These are phyloP conservation scores for Dendrostoma leiphaemia DNA, from an alignment of 2,329 filamentous ascomycete species.

Conservation along the genomic window DNA sequence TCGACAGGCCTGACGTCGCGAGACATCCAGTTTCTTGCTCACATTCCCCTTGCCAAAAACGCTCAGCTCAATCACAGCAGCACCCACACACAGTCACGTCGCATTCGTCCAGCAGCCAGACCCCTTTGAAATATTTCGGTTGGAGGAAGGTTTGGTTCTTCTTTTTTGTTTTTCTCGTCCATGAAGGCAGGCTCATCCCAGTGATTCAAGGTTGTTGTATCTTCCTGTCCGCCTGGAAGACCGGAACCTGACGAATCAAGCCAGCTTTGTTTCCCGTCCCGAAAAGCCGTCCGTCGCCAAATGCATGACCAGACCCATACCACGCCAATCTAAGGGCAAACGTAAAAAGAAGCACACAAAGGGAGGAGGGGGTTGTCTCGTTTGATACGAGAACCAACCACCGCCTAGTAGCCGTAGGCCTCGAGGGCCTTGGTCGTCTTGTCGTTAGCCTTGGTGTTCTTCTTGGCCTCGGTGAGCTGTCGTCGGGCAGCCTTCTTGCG, in stretches of 20 bases:
- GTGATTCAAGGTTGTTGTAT: constrained; percentile 16
- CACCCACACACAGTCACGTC: constrained; percentile 10
- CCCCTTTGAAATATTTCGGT: background rate
- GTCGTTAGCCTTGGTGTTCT: constrained; percentile 81
- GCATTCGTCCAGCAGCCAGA: constrained; percentile 7
- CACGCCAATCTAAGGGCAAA: constrained; percentile 22
- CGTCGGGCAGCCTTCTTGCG: constrained; percentile 96
- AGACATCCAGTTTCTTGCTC: background rate
- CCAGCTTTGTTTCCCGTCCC: constrained; percentile 15
- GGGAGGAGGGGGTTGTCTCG: constrained; percentile 17
- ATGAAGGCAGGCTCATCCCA: constrained; percentile 19
- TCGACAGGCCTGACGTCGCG: background rate
- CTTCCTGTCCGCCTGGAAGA: constrained; percentile 17
- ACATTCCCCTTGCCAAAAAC: too few relatives aligned
- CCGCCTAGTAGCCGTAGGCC: constrained; percentile 80
- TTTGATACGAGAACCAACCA: constrained; percentile 18
- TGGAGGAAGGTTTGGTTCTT: constrained; percentile 7
- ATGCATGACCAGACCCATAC: constrained; percentile 21
- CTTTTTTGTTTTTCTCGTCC: constrained; percentile 9
- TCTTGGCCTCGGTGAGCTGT: constrained; percentile 90
- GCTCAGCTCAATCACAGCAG: constrained; percentile 5
- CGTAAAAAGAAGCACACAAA: constrained; percentile 19
- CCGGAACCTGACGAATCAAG: constrained; percentile 18
- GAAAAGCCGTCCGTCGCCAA: constrained; percentile 18
- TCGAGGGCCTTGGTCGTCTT: constrained; percentile 88